Evolutionary conservation across 1,139 yeast genomes (phyloP), one percentile per base, ranked within the genome.

Genomic region (Lodderomyces oxycetoniae): DNA sequence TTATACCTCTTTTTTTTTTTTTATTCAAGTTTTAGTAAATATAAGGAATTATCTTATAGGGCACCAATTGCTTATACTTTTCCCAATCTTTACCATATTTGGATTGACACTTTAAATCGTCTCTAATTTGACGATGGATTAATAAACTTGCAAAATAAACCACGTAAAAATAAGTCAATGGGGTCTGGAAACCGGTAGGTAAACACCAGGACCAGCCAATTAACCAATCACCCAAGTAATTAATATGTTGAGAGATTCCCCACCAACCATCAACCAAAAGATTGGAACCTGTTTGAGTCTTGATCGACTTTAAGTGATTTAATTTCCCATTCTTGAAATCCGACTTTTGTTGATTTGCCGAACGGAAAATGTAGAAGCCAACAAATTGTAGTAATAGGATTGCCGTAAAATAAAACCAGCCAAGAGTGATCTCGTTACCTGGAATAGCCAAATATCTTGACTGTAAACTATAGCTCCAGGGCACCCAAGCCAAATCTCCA

Each of bases 191-290:
- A 10, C 95, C 95, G 2, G 97, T 87, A 13, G 95, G 81, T 45
- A 91, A 67, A 57, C 96, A 88, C 94, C 96, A 89, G 28, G 95
- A 78, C 66, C 86, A 71, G 0, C 96, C 88, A 53, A 88, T 79
- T 33, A 93, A 54, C 93, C 96, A 88, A 61, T 91, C 98, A 26
- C 98, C 98, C 42, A 89, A 72, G 59, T 91, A 91, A 55, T 91
- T 91, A 55, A 87, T 87, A 56, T 91, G 98, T 47, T 95, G 95
- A 5, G 95, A 79, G 26, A 69, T 59, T 3, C 84, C 85, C 98
- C 98, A 91, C 98, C 98, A 91, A 2, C 97, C 96, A 49, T 87
- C 93, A 38, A 79, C 74, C 35, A 91, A 65, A 44, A 91, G 71
- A 50, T 76, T 83, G 25, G 95, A 82, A 1, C 95, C 95, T 10